Percentiles rank a stretch among this genome's conserved stretches.
phyloP scores from a whole-genome alignment of 2,329 filamentous ascomycete genomes.

The Ramularia endophylla region DNA sequence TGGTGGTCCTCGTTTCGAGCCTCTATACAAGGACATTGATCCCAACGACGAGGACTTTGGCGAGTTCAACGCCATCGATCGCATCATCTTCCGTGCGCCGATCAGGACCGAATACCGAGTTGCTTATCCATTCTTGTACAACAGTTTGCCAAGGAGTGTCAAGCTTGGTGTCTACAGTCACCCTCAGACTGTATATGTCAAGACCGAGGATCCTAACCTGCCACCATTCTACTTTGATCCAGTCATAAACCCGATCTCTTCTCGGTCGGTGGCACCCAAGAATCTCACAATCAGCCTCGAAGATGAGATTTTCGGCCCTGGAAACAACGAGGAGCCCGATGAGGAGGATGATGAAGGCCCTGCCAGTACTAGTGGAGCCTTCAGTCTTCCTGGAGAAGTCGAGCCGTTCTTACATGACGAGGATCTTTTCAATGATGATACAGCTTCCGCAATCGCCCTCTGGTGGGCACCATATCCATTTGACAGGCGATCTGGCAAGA shows the following conservation, averaged over 20 bases:
- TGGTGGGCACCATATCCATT: constrained; percentile 99
- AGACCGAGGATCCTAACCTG: constrained; percentile 78
- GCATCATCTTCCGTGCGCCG: constrained; percentile 94
- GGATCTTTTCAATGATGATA: constrained; percentile 82
- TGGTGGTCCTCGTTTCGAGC: constrained; percentile 95
- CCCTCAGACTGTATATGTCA: constrained; percentile 86
- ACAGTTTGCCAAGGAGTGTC: constrained; percentile 90
- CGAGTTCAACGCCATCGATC: constrained; percentile 98
- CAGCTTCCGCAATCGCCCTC: constrained; percentile 80
- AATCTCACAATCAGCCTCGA: constrained; percentile 90
- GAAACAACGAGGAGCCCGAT: constrained; percentile 74
- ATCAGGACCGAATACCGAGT: constrained; percentile 95
- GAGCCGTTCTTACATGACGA: constrained; percentile 89
- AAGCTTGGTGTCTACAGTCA: constrained; percentile 90
- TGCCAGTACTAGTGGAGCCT: constrained; percentile 35
- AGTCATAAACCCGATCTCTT: constrained; percentile 96
- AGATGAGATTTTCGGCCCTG: constrained; percentile 82
- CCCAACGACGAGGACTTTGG: constrained; percentile 99
- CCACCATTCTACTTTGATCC: constrained; percentile 98
- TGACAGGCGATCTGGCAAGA: constrained; percentile 84
- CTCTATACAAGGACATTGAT: constrained; percentile 96
- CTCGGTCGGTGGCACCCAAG: constrained; percentile 85
- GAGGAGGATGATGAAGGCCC: constrained; percentile 22
- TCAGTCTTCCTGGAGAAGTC: constrained; percentile 70
- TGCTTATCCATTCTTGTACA: constrained; percentile 91